A percentile compares a stretch with the other conserved stretches of the same genome.
phyloP scores from a whole-genome alignment of 345 rosid genomes.

The Noccaea caerulescens region DNA sequence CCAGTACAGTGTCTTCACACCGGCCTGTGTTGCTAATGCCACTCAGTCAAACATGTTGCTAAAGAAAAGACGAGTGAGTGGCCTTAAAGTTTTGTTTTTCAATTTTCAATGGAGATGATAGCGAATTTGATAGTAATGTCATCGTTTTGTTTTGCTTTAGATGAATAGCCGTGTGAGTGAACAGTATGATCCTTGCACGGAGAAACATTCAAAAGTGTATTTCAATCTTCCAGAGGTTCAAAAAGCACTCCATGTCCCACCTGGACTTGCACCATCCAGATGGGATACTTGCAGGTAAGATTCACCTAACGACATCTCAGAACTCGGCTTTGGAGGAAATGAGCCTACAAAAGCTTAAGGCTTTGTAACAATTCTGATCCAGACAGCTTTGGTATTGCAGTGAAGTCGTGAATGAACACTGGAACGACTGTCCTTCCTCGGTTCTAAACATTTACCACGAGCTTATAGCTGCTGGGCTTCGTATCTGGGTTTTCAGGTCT shows the following conservation, averaged over 20 bases:
- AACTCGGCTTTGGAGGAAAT: not conserved
- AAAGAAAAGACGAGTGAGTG: constrained; percentile 67
- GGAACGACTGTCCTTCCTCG: constrained; percentile 71
- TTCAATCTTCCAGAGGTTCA: constrained; percentile 89
- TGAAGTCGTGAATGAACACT: constrained; percentile 51
- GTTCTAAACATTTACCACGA: constrained; percentile 80
- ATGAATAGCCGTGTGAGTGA: constrained; percentile 61
- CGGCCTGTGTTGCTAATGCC: constrained; percentile 61
- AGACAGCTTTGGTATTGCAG: constrained; percentile 46
- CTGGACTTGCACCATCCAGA: constrained; percentile 65
- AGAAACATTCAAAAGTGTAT: constrained; percentile 71
- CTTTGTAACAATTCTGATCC: constrained; percentile 26
- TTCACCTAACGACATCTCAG: not conserved
- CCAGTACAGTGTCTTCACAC: constrained; percentile 86
- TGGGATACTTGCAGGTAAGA: constrained; percentile 94
- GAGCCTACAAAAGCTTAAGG: not conserved
- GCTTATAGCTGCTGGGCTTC: constrained; percentile 76
- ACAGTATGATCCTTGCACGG: constrained; percentile 95
- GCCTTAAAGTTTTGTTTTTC: not conserved
- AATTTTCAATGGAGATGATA: not conserved
- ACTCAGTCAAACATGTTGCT: constrained; percentile 60
- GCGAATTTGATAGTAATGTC: not conserved
- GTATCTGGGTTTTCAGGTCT: constrained; percentile 96
- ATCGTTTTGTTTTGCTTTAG: constrained; percentile 45
- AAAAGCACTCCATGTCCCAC: constrained; percentile 70